phyloP scores from a whole-genome alignment of 1,284 basidiomycete species.

The Naganishia sp. region DNA sequence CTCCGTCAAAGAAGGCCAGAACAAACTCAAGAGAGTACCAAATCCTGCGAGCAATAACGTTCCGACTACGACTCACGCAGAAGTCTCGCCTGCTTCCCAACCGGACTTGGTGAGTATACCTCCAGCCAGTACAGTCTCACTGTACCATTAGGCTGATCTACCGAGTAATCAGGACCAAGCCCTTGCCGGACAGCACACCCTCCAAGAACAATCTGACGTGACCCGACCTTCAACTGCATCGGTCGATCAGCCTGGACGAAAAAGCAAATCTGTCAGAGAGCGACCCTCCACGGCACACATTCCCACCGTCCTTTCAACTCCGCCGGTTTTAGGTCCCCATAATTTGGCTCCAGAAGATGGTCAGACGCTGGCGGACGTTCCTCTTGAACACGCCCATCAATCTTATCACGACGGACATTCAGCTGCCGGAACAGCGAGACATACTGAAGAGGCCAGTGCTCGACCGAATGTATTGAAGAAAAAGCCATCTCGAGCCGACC shows the following conservation, averaged over 20 bases:
- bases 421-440: too few species aligned
- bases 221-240: background rate
- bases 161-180: background rate
- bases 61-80: background rate
- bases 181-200: background rate
- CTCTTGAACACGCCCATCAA: background rate
- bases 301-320: conserved; percentile 13
- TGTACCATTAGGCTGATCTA: background rate
- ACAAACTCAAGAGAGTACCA: conserved; percentile 14
- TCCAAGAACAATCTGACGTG: background rate
- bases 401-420: too few species aligned
- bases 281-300: background rate
- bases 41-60: background rate
- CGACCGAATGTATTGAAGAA: conserved; percentile 29
- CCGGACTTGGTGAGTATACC: background rate
- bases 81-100: background rate
- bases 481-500: conserved; percentile 9
- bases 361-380: background rate
- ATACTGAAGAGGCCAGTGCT: background rate
- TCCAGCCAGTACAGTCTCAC: background rate
- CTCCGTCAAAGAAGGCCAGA: background rate
- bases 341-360: background rate
- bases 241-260: background rate
- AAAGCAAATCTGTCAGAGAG: background rate
- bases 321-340: conserved; percentile 6